Conservation (phyloP, 2,329 filamentous ascomycete species). For the Fusarium nanum region DNA sequence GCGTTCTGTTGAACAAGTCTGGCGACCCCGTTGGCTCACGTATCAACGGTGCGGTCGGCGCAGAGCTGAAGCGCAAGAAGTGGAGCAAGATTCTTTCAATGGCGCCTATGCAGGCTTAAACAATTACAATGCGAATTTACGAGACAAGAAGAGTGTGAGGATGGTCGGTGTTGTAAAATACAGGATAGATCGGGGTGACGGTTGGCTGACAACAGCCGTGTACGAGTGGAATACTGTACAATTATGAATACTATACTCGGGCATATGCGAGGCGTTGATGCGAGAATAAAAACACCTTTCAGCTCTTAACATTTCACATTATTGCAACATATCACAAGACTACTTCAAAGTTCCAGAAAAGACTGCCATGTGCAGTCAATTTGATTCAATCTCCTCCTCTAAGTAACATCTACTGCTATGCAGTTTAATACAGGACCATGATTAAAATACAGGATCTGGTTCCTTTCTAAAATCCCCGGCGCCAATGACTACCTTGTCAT, state of each 20-base stretch:
- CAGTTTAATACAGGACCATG: constrained; percentile 28
- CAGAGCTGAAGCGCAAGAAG: constrained; percentile 89
- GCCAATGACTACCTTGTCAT: constrained; percentile 27
- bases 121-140: neutral
- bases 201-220: constrained; percentile 24
- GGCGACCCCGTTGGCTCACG: constrained; percentile 95
- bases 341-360: neutral
- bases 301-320: constrained; percentile 31
- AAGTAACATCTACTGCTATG: constrained; percentile 2
- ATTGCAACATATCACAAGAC: constrained; percentile 9
- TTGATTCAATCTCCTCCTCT: constrained; percentile 19
- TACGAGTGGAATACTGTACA: constrained; percentile 50
- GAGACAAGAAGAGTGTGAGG: neutral
- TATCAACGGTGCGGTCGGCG: constrained; percentile 90
- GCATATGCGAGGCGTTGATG: constrained; percentile 54
- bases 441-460: constrained; percentile 35
- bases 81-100: constrained; percentile 99
- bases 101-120: constrained; percentile 76
- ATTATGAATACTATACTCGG: constrained; percentile 48
- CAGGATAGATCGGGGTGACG: constrained; percentile 11
- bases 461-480: constrained; percentile 22
- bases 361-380: constrained; percentile 15
- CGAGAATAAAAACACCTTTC: constrained; percentile 45
- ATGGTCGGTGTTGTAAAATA: constrained; percentile 27
- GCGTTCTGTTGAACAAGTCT: constrained; percentile 95